These are phyloP conservation scores for Boletales sp. DNA, from an alignment of 768 basidiomycete genomes.

Conservation along the genomic window DNA sequence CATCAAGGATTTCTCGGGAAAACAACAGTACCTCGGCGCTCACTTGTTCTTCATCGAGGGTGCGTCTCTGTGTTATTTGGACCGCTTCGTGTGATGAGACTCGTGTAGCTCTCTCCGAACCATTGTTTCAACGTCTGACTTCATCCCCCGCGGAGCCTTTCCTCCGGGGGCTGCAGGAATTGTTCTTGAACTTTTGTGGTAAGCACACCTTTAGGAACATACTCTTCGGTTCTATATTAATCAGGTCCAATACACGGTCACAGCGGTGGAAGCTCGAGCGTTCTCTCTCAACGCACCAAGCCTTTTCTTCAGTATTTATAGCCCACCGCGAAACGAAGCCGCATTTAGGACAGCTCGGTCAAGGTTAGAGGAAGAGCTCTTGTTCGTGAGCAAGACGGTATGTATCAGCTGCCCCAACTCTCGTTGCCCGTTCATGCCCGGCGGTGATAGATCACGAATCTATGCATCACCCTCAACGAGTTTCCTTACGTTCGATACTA, in stretches of 20 bases:
- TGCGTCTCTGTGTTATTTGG: slow-evolving; percentile 28
- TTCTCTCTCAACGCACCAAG: slow-evolving; percentile 79
- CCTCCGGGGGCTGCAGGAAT: slow-evolving; percentile 75
- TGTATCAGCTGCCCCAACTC: neutral
- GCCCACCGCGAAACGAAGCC: slow-evolving; percentile 73
- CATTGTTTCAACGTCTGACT: slow-evolving; percentile 70
- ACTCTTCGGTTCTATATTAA: slow-evolving; percentile 5
- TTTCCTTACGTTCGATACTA: slow-evolving; percentile 94
- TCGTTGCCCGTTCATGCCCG: slow-evolving; percentile 2
- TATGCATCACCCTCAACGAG: slow-evolving; percentile 88
- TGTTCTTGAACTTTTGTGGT: slow-evolving; percentile 95
- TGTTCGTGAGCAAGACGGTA: slow-evolving; percentile 69
- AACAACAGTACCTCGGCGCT: slow-evolving; percentile 74
- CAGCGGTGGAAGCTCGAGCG: slow-evolving; percentile 82
- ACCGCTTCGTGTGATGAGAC: neutral
- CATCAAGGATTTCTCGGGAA: slow-evolving; percentile 73
- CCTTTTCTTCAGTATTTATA: slow-evolving; percentile 86
- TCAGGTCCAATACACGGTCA: neutral
- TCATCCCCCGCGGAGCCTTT: slow-evolving; percentile 73
- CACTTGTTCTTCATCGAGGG: slow-evolving; percentile 96
- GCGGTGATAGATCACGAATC: slow-evolving; percentile 69
- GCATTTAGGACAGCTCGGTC: slow-evolving; percentile 63
- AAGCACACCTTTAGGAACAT: slow-evolving; percentile 26
- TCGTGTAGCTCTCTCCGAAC: slow-evolving; percentile 66
- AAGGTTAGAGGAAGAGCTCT: slow-evolving; percentile 84